phyloP scores from a whole-genome alignment of 2,329 filamentous ascomycete genomes.

The Arthroderma sp. region DNA sequence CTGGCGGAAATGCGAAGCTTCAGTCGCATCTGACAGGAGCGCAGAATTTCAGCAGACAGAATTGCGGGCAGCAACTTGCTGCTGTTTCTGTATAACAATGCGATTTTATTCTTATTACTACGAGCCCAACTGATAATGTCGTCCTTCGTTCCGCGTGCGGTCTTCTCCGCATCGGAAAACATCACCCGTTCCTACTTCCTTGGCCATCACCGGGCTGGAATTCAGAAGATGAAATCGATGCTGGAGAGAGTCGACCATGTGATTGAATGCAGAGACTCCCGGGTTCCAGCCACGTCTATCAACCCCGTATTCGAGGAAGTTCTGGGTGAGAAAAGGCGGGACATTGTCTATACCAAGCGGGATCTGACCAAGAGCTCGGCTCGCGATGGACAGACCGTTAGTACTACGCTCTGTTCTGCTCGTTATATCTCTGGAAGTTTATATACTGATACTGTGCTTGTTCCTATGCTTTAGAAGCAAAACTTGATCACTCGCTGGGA shows the following conservation, averaged over 20 bases:
- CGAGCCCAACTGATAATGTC: slow-evolving; percentile 7
- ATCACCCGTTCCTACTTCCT: slow-evolving; percentile 87
- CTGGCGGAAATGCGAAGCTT: too few species aligned
- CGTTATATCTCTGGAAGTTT: not conserved
- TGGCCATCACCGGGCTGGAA: slow-evolving; percentile 75
- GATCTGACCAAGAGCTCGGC: slow-evolving; percentile 50
- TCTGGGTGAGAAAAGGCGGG: slow-evolving; percentile 56
- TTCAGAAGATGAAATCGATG: slow-evolving; percentile 68
- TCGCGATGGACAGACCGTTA: slow-evolving; percentile 30
- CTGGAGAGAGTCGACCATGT: slow-evolving; percentile 74
- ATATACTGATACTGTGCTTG: not conserved
- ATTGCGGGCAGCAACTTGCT: too few species aligned
- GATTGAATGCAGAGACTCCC: slow-evolving; percentile 88
- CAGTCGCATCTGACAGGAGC: too few species aligned
- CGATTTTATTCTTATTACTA: not conserved
- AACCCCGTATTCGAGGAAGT: slow-evolving; percentile 80
- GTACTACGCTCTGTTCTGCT: slow-evolving; percentile 6
- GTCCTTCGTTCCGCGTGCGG: slow-evolving; percentile 57
- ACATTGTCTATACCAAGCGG: slow-evolving; percentile 84
- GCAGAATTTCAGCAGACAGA: too few species aligned
- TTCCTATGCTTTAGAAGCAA: slow-evolving; percentile 16
- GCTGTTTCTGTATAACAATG: not conserved
- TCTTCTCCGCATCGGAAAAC: slow-evolving; percentile 59
- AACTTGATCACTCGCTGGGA: slow-evolving; percentile 23
- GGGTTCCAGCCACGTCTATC: slow-evolving; percentile 74